Percentiles rank a stretch among this genome's conserved stretches.
These are phyloP conservation scores for Eucalyptus camaldulensis DNA, from an alignment of 345 rosid genomes.

Conservation along the genomic window DNA sequence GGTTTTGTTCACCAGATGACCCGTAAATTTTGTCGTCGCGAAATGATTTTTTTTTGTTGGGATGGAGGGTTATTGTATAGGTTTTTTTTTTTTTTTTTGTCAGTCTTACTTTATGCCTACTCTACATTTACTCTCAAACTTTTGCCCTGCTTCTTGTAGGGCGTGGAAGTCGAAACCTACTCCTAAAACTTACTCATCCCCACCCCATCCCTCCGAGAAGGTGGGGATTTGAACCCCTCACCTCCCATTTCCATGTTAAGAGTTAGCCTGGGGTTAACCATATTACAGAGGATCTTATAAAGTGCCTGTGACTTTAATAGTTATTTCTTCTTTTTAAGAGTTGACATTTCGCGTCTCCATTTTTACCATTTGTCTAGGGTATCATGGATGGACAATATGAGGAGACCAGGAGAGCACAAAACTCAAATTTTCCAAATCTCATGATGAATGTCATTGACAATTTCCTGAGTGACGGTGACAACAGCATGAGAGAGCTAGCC, in stretches of 20 bases:
- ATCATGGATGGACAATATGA: conserved; percentile 5
- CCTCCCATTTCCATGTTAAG: neutral
- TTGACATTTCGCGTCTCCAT: neutral
- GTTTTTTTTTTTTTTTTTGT: too few relatives aligned
- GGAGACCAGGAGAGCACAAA: neutral
- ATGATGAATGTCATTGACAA: neutral
- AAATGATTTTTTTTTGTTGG: neutral
- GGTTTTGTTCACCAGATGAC: neutral
- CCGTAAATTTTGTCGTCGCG: neutral
- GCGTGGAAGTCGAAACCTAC: too few relatives aligned
- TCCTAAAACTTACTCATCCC: too few relatives aligned
- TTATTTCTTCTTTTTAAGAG: neutral
- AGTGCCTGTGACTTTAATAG: neutral
- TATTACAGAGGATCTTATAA: neutral
- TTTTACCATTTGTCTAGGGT: neutral
- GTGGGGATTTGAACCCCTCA: too few relatives aligned
- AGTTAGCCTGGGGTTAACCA: neutral
- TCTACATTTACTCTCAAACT: too few relatives aligned
- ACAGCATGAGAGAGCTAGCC: neutral
- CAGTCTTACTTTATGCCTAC: too few relatives aligned
- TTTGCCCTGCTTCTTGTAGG: too few relatives aligned
- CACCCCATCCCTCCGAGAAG: too few relatives aligned
- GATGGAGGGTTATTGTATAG: too few relatives aligned
- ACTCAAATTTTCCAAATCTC: neutral
- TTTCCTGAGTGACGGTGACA: conserved; percentile 2